These are phyloP conservation scores for Entomortierella lignicola DNA, from an alignment of 192 early-diverging fungal species.

Conservation along the genomic window DNA sequence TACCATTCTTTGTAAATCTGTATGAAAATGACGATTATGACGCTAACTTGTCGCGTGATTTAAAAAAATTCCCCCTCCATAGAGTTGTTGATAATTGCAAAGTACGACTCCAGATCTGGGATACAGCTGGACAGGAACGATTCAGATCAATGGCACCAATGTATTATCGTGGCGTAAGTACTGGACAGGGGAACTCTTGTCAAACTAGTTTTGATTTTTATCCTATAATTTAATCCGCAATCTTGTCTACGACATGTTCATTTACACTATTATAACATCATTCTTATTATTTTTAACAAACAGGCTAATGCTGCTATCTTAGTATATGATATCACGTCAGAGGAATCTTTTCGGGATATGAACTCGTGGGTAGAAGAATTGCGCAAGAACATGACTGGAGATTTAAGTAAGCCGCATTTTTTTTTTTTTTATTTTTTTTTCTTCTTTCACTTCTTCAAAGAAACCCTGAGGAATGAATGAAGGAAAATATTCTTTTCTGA, in stretches of 20 bases:
- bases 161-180: conserved; percentile 74
- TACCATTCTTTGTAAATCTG: background rate
- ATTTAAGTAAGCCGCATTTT: conserved; percentile 58
- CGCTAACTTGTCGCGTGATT: background rate
- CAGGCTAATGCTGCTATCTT: conserved; percentile 75
- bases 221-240: conserved; percentile 14
- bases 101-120: conserved; percentile 83
- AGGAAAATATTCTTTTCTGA: background rate
- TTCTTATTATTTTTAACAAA: background rate
- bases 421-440: background rate
- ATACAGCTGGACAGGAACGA: conserved; percentile 77
- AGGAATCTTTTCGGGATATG: conserved; percentile 75
- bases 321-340: conserved; percentile 80
- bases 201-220: too few species aligned
- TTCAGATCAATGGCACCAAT: conserved; percentile 83
- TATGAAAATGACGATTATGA: background rate
- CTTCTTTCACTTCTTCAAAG: too few species aligned
- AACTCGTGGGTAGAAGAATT: conserved; percentile 72
- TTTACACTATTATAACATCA: too few species aligned
- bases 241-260: background rate
- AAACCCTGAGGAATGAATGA: too few species aligned
- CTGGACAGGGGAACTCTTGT: too few species aligned
- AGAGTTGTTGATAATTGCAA: conserved; percentile 78
- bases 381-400: conserved; percentile 72
- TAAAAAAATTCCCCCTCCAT: background rate